Conservation (phyloP, 1,139 yeast species). For the Yamadazyma mexicana region DNA sequence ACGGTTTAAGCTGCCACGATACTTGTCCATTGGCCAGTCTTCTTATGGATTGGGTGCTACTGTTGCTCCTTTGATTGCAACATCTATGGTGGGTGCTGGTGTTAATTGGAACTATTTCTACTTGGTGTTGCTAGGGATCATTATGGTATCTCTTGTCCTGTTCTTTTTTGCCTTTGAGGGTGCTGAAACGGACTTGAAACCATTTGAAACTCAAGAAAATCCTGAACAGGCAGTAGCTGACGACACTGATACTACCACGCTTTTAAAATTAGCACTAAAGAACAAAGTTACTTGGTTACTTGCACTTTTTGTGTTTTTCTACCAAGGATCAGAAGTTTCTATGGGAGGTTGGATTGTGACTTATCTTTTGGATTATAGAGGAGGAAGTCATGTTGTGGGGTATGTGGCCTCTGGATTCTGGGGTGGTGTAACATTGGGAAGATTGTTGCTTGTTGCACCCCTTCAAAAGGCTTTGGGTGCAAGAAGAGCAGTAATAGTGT, state of each 20-base stretch:
- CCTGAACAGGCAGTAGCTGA: conserved; percentile 3
- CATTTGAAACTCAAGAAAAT: conserved; percentile 26
- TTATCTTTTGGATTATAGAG: conserved; percentile 55
- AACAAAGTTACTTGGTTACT: conserved; percentile 52
- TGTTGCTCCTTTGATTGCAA: conserved; percentile 56
- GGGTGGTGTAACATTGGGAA: conserved; percentile 66
- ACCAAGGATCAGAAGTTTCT: conserved; percentile 69
- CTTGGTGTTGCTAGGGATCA: conserved; percentile 44
- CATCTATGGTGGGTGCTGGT: conserved; percentile 49
- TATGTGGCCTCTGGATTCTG: conserved; percentile 71
- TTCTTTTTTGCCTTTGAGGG: conserved; percentile 39
- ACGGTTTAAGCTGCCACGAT: conserved; percentile 45
- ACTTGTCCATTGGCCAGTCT: conserved; percentile 58
- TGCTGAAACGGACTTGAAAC: conserved; percentile 41
- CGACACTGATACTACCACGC: conserved; percentile 7
- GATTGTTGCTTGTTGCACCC: conserved; percentile 47
- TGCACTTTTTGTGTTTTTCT: conserved; percentile 54
- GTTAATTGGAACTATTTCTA: conserved; percentile 56
- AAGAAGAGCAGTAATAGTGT: conserved; percentile 45
- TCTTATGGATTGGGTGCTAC: conserved; percentile 65
- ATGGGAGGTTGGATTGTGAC: conserved; percentile 75
- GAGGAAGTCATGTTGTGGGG: conserved; percentile 51
- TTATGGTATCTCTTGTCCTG: conserved; percentile 25
- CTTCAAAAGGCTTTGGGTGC: conserved; percentile 44
- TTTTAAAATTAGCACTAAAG: conserved; percentile 33